phyloP scores from a whole-genome alignment of 192 early-diverging fungal genomes.

The Funneliformis geosporum region DNA sequence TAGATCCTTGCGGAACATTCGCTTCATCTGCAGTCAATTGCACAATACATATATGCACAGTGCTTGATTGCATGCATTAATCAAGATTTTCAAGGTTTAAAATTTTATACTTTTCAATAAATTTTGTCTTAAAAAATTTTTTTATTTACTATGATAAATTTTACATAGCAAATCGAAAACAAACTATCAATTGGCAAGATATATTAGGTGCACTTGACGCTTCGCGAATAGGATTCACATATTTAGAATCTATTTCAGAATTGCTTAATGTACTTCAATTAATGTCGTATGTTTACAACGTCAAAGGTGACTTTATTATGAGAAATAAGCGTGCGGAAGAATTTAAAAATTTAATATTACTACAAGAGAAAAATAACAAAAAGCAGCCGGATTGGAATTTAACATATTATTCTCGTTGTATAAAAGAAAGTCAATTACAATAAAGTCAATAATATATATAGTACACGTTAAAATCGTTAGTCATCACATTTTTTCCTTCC shows the following conservation, averaged over 20 bases:
- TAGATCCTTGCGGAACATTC: slow-evolving; percentile 32
- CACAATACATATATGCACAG: slow-evolving; percentile 25
- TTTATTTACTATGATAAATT: not conserved
- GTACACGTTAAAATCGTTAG: too few relatives aligned
- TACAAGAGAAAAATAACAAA: slow-evolving; percentile 4
- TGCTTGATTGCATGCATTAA: slow-evolving; percentile 21
- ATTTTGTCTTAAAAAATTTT: not conserved
- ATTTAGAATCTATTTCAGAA: slow-evolving; percentile 22
- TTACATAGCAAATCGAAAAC: slow-evolving; percentile 1
- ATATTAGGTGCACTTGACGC: not conserved
- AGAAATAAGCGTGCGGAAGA: slow-evolving; percentile 3
- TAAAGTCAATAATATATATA: too few relatives aligned
- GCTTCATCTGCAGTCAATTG: slow-evolving; percentile 27
- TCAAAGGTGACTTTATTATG: not conserved
- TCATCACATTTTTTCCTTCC: too few relatives aligned
- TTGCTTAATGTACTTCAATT: slow-evolving; percentile 26
- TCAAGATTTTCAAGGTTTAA: slow-evolving; percentile 12
- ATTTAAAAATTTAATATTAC: not conserved
- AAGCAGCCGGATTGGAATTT: slow-evolving; percentile 22
- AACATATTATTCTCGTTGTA: slow-evolving; percentile 11
- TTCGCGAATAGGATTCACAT: slow-evolving; percentile 11
- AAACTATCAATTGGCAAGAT: slow-evolving; percentile 7
- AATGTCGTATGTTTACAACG: slow-evolving; percentile 23
- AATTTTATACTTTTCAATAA: not conserved
- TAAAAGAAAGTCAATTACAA: not conserved